Base-by-base conservation (phyloP, 192 early-diverging fungal genomes). In the Gaertneriomyces sp. region DNA sequence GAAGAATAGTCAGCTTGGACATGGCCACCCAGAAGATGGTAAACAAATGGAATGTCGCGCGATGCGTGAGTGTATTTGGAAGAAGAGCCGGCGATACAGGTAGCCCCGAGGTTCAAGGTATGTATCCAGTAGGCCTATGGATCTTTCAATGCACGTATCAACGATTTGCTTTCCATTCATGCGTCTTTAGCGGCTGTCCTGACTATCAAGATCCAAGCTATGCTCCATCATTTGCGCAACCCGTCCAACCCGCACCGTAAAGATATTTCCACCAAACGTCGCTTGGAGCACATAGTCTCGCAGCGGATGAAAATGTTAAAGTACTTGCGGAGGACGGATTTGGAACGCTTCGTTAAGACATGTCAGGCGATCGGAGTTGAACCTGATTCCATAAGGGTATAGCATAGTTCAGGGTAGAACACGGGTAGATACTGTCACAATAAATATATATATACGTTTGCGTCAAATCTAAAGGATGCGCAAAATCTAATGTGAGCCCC, bases 21-120 rank as follows among this genome's bases (percentile, higher is more conserved):
- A 98, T 94, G 69, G 87, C 89, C 11, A 89, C 83, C 69, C 80
- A 87, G 55, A 87, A 88, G 66, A 82, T 84, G 63, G 79, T 95
- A 33, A 74, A 75, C 59, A 78, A 91, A 44, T 91, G 84, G 77
- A 98, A 98, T 69, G 75, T 85, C 33, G 68, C 74, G 66, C 75
- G 83, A 42, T 85, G 89, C 7, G 74, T 93, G 40, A 83, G 89
- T 53, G 79, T 87, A 67, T 96, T 96, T 81, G 88, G 88, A 20
- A 77, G 89, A 49, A 76, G 74, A 39, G 82, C 84, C 40, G 82
- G 81, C 38, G 96, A 98, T 74, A 93, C 94, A 10, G 96, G 96
- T 14, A 93, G 89, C 65, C 77, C 93, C 6, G 92, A 93, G 74
- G 96, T 95, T 11, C 96, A 98, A 87, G 88, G 90, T 92, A 76